Evolutionary conservation across 768 basidiomycete genomes (phyloP).

Genomic region (Ephemerocybe angulata): DNA sequence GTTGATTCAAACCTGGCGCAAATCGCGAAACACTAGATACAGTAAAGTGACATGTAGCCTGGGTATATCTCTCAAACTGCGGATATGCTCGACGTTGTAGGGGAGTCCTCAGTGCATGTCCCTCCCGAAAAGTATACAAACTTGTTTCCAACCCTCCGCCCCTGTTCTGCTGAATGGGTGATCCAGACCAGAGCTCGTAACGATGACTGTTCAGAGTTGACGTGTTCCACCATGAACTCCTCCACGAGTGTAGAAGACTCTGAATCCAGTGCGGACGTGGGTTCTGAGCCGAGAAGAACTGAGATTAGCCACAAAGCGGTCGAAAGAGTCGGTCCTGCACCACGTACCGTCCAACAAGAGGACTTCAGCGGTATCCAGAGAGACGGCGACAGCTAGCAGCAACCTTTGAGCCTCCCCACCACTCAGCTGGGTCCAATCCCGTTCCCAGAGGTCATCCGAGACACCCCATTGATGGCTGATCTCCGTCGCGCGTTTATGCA

Average conservation of each 20-base stretch:
- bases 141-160: constrained; percentile 66
- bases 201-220: constrained; percentile 43
- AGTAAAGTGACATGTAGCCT: no score
- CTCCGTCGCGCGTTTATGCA: constrained; percentile 36
- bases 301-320: neutral
- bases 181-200: constrained; percentile 84
- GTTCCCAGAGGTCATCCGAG: constrained; percentile 65
- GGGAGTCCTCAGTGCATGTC: constrained; percentile 40
- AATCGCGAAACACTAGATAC: no score
- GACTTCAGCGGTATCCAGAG: constrained; percentile 72
- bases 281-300: constrained; percentile 49
- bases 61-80: neutral
- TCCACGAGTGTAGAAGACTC: constrained; percentile 67
- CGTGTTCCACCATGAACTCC: constrained; percentile 47
- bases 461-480: constrained; percentile 67
- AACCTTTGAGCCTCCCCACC: constrained; percentile 87
- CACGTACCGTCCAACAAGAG: constrained; percentile 73
- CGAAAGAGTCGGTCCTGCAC: neutral
- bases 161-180: constrained; percentile 83
- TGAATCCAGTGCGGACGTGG: constrained; percentile 83
- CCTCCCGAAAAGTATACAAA: constrained; percentile 49
- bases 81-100: neutral
- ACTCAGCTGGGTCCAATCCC: constrained; percentile 75
- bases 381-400: constrained; percentile 71
- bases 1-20: no score